Evolutionary conservation across 441 rosid genomes (phyloP), one percentile per base, ranked within the genome.

Genomic region (Corymbia calophylla): DNA sequence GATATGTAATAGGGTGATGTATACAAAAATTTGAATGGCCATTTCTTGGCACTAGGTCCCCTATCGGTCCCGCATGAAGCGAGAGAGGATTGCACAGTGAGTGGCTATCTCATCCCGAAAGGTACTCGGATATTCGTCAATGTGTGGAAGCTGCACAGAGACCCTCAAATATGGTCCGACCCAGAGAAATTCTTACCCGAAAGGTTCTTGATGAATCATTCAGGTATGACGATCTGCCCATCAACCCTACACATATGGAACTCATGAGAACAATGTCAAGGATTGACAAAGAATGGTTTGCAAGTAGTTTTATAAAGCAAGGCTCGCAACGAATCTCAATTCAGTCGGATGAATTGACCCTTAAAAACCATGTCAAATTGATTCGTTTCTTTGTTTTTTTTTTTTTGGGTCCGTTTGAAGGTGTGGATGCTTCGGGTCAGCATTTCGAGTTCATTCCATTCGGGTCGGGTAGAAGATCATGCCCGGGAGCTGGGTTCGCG

Each of bases 381-480:
- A 64, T 64, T 64, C 31, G 18, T 64, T 64, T 64, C 73, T 7
- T 7, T n/a, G n/a, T 64, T n/a, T 25, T 39, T 39, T 35, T 35
- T 39, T 39, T 39, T 39, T 3, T 3, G 44, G 6, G 44, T 39
- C 44, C 39, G 19, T 21, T 64, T 9, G 1, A 64, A 64, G 73
- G 88, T 21, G 49, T 91, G 9, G 95, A 94, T 89, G 86, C 89
- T 9, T 92, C 87, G 14, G 92, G 92, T 23, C 91, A 92, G 17
- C 88, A 93, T 60, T 93, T 93, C 14, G 94, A 90, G 89, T 91
- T 82, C 81, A 88, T 95, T 12, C 95, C 96, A 0, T 95, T 95
- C 17, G 91, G 94, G 21, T 91, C 91, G 1, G 95, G 95, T 4
- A 93, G 96, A 86, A 87, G 94, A 58, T 89, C 92, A 0, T 94